phyloP scores from a whole-genome alignment of 768 basidiomycete genomes.

The Lactifluus echinatus region DNA sequence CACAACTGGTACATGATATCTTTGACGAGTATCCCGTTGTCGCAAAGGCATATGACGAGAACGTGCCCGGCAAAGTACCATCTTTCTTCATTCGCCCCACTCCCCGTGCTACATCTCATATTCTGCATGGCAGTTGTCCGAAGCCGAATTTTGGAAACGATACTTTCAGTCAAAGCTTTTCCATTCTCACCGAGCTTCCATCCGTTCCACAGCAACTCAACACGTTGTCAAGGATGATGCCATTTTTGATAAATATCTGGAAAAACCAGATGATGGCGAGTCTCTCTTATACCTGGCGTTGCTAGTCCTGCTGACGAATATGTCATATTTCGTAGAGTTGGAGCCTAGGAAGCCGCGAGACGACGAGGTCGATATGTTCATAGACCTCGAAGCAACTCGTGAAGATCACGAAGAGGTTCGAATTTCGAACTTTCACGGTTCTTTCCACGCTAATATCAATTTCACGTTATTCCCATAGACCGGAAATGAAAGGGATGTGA shows the following conservation, averaged over 20 bases:
- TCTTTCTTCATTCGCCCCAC: neutral
- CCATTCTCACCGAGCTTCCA: slow-evolving; percentile 89
- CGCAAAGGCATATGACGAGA: slow-evolving; percentile 83
- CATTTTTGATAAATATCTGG: slow-evolving; percentile 94
- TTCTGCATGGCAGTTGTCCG: slow-evolving; percentile 51
- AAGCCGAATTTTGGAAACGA: slow-evolving; percentile 92
- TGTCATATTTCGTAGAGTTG: slow-evolving; percentile 40
- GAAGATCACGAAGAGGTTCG: slow-evolving; percentile 86
- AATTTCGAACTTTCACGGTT: neutral
- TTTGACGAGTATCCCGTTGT: slow-evolving; percentile 98
- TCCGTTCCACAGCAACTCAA: slow-evolving; percentile 75
- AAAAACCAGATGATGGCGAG: slow-evolving; percentile 89
- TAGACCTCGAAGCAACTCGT: slow-evolving; percentile 80
- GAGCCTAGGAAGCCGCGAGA: slow-evolving; percentile 65
- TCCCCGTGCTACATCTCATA: neutral
- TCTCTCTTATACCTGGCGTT: neutral
- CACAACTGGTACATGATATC: slow-evolving; percentile 88
- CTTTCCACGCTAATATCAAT: neutral
- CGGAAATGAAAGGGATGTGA: slow-evolving; percentile 82
- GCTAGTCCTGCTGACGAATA: neutral
- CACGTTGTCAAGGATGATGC: slow-evolving; percentile 84
- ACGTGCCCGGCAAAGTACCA: slow-evolving; percentile 76
- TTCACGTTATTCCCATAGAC: slow-evolving; percentile 39
- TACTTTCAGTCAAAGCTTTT: slow-evolving; percentile 96
- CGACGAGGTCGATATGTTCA: slow-evolving; percentile 64